These are phyloP conservation scores for Aspergillus cristatus DNA, from an alignment of 495 filamentous ascomycete genomes.

Conservation along the genomic window DNA sequence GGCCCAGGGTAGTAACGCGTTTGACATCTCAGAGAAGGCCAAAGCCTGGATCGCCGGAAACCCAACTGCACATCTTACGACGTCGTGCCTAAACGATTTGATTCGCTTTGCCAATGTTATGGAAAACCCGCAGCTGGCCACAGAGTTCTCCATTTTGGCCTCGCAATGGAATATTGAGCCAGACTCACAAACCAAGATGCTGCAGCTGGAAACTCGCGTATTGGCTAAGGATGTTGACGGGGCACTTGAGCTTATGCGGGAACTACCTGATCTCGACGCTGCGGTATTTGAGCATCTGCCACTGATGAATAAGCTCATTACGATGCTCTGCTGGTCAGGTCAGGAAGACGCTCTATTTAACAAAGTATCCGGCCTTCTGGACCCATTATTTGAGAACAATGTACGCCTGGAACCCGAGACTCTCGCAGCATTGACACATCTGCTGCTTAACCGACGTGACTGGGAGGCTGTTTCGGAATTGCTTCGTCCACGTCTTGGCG, in stretches of 20 bases:
- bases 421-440: slow-evolving; percentile 55
- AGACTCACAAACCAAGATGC: slow-evolving; percentile 54
- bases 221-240: slow-evolving; percentile 58
- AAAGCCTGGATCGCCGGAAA: slow-evolving; percentile 42
- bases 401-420: slow-evolving; percentile 61
- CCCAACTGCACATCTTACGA: slow-evolving; percentile 42
- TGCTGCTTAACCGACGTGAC: slow-evolving; percentile 65
- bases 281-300: slow-evolving; percentile 47
- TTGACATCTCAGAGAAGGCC: slow-evolving; percentile 56
- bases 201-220: slow-evolving; percentile 69
- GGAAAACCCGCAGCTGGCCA: slow-evolving; percentile 60
- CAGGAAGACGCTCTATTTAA: slow-evolving; percentile 48
- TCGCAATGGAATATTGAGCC: slow-evolving; percentile 52
- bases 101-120: slow-evolving; percentile 63
- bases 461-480: slow-evolving; percentile 67
- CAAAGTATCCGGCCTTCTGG: slow-evolving; percentile 60
- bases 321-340: slow-evolving; percentile 52
- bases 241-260: slow-evolving; percentile 52
- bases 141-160: slow-evolving; percentile 59
- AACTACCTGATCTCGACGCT: slow-evolving; percentile 44
- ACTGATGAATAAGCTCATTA: slow-evolving; percentile 67
- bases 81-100: slow-evolving; percentile 64
- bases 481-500: slow-evolving; percentile 55
- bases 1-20: slow-evolving; percentile 56
- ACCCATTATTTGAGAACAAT: slow-evolving; percentile 64